These are phyloP conservation scores for Termitomyces eurrhizus DNA, from an alignment of 768 basidiomycete genomes.

Conservation along the genomic window DNA sequence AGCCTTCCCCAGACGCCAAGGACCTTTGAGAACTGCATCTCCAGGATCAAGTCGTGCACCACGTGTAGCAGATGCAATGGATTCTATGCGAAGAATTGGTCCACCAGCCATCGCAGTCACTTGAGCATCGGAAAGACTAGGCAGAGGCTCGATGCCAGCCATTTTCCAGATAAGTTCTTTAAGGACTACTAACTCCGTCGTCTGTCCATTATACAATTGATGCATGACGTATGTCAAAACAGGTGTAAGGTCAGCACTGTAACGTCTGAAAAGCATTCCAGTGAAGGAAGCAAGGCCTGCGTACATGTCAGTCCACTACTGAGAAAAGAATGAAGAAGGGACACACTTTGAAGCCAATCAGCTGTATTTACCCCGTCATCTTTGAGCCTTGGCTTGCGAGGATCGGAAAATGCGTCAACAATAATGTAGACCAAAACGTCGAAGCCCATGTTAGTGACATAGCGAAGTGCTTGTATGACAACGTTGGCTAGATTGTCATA, in stretches of 20 bases:
- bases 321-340: background rate
- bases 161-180: constrained; percentile 92
- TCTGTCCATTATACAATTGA: constrained; percentile 77
- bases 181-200: constrained; percentile 88
- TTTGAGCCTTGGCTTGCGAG: constrained; percentile 77
- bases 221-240: constrained; percentile 90
- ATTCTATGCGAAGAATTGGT: constrained; percentile 80
- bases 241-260: constrained; percentile 77
- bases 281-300: constrained; percentile 90
- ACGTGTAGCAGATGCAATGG: constrained; percentile 73
- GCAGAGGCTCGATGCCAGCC: constrained; percentile 90
- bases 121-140: constrained; percentile 85
- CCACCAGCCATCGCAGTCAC: constrained; percentile 91
- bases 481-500: constrained; percentile 92
- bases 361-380: constrained; percentile 88
- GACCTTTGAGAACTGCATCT: constrained; percentile 62
- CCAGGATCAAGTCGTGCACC: constrained; percentile 69
- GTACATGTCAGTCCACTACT: constrained; percentile 14
- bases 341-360: constrained; percentile 90
- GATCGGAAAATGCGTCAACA: constrained; percentile 83
- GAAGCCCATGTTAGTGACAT: constrained; percentile 90
- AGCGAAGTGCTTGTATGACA: constrained; percentile 85
- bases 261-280: constrained; percentile 86
- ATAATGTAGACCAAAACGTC: constrained; percentile 89
- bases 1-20: constrained; percentile 60